phyloP scores from a whole-genome alignment of 1,139 yeast genomes.

The Starmera stellimalicola region DNA sequence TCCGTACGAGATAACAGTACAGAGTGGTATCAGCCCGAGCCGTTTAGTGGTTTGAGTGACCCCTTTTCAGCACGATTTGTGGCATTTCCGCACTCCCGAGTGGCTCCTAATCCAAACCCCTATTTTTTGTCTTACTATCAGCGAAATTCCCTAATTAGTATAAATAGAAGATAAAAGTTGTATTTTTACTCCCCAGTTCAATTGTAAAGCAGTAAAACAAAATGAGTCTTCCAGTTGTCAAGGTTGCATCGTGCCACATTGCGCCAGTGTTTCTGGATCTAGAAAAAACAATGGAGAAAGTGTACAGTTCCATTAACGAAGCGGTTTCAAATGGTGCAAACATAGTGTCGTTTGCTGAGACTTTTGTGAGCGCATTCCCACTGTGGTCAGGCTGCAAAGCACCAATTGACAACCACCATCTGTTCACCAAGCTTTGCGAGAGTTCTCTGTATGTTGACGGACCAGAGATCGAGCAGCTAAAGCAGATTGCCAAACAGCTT shows the following conservation, averaged over 20 bases:
- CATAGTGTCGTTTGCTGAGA: conserved; percentile 12
- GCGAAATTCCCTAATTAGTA: too few relatives aligned
- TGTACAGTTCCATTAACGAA: conserved; percentile 7
- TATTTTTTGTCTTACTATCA: too few relatives aligned
- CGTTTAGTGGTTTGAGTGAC: too few relatives aligned
- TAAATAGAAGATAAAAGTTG: too few relatives aligned
- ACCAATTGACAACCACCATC: conserved; percentile 14
- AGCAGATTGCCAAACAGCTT: conserved; percentile 7
- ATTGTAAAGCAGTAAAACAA: not conserved
- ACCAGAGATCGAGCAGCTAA: conserved; percentile 10
- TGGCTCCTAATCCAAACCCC: too few relatives aligned
- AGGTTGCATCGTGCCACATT: conserved; percentile 14
- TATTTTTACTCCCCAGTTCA: too few relatives aligned
- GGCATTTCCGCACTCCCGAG: too few relatives aligned
- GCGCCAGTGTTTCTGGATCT: conserved; percentile 15
- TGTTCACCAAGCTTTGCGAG: conserved; percentile 12
- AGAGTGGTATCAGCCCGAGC: too few relatives aligned
- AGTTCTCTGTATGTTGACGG: conserved; percentile 14
- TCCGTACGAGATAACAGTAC: too few relatives aligned
- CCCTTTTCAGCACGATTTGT: too few relatives aligned
- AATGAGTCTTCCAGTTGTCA: conserved; percentile 11
- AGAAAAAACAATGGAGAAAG: conserved; percentile 14
- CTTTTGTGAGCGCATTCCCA: conserved; percentile 14
- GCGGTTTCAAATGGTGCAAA: conserved; percentile 13
- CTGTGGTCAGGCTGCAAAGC: conserved; percentile 14